Conservation (phyloP, 108 stramenopile species). For the Aurantiochytrium sp. region DNA sequence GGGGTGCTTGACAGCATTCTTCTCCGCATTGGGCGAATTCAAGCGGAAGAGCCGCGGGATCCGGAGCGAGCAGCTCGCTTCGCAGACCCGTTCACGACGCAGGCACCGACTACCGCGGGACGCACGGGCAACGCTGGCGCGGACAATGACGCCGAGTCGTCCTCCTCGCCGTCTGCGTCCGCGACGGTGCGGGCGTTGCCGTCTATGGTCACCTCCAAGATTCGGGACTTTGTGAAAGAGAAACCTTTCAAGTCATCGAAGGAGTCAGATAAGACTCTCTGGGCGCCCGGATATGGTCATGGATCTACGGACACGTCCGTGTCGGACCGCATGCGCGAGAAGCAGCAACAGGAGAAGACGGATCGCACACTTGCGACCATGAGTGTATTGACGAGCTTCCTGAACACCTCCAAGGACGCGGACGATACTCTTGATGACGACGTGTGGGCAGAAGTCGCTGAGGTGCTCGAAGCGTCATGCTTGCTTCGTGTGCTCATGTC, state of each 20-base stretch:
- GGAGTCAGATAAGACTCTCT: not conserved
- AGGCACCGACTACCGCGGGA: no score
- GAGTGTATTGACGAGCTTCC: not conserved
- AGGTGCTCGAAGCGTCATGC: not conserved
- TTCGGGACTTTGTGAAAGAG: no score
- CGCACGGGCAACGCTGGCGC: no score
- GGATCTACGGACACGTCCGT: not conserved
- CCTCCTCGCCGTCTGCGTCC: no score
- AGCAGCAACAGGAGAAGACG: not conserved
- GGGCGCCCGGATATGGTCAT: conserved; percentile 2
- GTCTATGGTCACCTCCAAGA: no score
- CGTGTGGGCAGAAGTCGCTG: not conserved
- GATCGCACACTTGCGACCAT: not conserved
- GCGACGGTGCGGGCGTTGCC: no score
- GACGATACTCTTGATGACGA: not conserved
- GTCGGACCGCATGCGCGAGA: conserved; percentile 5
- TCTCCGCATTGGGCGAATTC: not conserved
- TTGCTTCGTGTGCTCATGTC: not conserved
- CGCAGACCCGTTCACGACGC: not conserved
- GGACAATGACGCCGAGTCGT: no score
- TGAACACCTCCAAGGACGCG: not conserved
- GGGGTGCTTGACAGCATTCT: not conserved
- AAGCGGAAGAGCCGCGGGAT: not conserved
- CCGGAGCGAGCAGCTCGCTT: not conserved
- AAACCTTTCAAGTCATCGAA: not conserved